These are phyloP conservation scores for Dothistroma pini DNA, from an alignment of 2,329 filamentous ascomycete species.

Conservation along the genomic window DNA sequence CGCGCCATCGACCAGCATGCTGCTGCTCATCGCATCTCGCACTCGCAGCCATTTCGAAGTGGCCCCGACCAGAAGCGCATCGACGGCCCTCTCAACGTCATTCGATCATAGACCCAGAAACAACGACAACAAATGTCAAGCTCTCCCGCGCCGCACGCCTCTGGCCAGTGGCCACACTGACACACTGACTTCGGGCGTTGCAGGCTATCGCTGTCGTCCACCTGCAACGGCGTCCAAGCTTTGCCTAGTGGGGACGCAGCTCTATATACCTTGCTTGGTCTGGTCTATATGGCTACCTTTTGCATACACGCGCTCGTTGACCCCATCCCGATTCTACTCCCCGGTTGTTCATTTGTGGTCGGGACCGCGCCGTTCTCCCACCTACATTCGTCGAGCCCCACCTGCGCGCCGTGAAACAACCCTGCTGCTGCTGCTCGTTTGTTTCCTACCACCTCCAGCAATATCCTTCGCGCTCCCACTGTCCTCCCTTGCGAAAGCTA, in stretches of 20 bases:
- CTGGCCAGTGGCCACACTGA: background rate
- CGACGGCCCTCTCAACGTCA: background rate
- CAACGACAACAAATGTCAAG: background rate
- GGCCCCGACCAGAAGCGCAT: no score
- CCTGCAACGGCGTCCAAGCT: slow-evolving; percentile 19
- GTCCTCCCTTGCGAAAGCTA: background rate
- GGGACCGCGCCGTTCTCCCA: slow-evolving; percentile 16
- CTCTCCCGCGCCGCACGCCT: background rate
- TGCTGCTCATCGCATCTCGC: background rate
- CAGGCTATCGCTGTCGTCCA: slow-evolving; percentile 15
- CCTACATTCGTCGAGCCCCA: slow-evolving; percentile 20
- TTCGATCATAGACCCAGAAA: no score
- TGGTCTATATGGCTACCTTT: background rate
- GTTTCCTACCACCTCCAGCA: background rate
- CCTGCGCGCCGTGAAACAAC: slow-evolving; percentile 11
- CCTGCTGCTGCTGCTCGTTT: slow-evolving; percentile 2
- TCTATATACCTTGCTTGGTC: slow-evolving; percentile 15
- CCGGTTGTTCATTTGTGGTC: slow-evolving; percentile 11
- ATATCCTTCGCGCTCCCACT: background rate
- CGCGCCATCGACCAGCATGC: background rate
- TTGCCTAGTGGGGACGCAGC: slow-evolving; percentile 10
- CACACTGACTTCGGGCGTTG: slow-evolving; percentile 2
- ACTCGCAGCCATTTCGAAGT: no score
- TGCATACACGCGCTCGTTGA: slow-evolving; percentile 13
- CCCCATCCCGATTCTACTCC: slow-evolving; percentile 8